These are phyloP conservation scores for Volvox africanus DNA, from an alignment of 139 green algal species.

Conservation along the genomic window DNA sequence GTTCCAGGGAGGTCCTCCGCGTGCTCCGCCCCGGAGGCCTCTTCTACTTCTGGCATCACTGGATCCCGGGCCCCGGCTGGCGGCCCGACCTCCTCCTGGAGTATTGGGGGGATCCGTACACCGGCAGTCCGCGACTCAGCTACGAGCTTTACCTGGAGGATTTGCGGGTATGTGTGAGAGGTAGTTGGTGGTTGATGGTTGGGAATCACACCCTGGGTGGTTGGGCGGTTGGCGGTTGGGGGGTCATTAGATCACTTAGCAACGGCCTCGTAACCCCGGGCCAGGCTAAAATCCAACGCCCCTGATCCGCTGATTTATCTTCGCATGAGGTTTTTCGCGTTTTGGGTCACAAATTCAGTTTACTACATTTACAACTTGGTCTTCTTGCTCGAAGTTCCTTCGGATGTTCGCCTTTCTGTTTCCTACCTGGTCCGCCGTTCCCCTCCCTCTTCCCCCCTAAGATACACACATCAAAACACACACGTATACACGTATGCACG, in stretches of 20 bases:
- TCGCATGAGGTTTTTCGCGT: too few relatives aligned
- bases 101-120: conserved; percentile 4
- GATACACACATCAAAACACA: not conserved
- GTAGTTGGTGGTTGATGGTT: not conserved
- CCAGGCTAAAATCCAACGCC: too few relatives aligned
- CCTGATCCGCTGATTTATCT: too few relatives aligned
- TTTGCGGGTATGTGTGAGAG: not conserved
- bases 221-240: not conserved
- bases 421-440: not conserved
- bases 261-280: too few relatives aligned
- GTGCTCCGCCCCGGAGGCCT: conserved; percentile 38
- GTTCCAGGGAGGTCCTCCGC: conserved; percentile 11
- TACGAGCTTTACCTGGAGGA: conserved; percentile 26
- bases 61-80: conserved; percentile 27
- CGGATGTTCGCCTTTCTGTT: too few relatives aligned
- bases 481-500: not conserved
- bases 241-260: too few relatives aligned
- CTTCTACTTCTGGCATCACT: conserved; percentile 42
- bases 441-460: not conserved
- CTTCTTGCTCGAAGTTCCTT: too few relatives aligned
- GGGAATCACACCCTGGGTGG: not conserved
- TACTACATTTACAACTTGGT: too few relatives aligned
- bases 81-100: not conserved
- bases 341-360: too few relatives aligned
- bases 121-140: not conserved